These are phyloP conservation scores for Hura crepitans DNA, from an alignment of 441 rosid genomes.

Conservation along the genomic window DNA sequence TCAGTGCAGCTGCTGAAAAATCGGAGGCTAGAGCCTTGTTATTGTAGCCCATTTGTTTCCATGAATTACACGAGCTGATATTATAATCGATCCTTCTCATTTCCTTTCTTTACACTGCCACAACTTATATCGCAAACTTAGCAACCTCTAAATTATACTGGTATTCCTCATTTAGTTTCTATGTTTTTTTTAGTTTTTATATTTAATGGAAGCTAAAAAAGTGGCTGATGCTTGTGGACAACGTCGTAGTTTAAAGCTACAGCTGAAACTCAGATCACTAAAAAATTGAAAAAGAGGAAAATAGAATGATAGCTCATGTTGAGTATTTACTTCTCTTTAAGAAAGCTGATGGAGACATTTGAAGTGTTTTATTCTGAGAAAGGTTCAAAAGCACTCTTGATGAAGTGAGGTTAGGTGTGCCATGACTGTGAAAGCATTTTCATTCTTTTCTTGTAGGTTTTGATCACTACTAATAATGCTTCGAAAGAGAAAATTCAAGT, in stretches of 20 bases:
- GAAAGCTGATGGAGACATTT: neutral
- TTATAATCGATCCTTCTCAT: too few relatives aligned
- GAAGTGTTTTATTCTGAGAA: conserved; percentile 26
- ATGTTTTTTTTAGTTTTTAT: neutral
- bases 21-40: neutral
- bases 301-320: neutral
- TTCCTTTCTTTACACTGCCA: too few relatives aligned
- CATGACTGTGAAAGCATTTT: too few relatives aligned
- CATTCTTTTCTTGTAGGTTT: too few relatives aligned
- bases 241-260: conserved; percentile 13
- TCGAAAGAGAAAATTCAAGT: too few relatives aligned
- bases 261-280: neutral
- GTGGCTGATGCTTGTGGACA: neutral
- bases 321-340: too few relatives aligned
- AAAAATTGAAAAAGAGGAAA: neutral
- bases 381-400: conserved; percentile 22
- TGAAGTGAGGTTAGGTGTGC: too few relatives aligned
- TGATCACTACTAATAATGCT: too few relatives aligned
- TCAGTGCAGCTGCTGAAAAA: neutral
- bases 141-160: conserved; percentile 37
- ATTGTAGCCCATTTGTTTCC: too few relatives aligned
- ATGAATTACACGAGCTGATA: too few relatives aligned
- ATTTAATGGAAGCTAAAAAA: conserved; percentile 22
- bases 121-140: conserved; percentile 53
- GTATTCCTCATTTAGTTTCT: conserved; percentile 39